Base-by-base conservation (phyloP, 768 basidiomycete species). In the Leccinum boreale region DNA sequence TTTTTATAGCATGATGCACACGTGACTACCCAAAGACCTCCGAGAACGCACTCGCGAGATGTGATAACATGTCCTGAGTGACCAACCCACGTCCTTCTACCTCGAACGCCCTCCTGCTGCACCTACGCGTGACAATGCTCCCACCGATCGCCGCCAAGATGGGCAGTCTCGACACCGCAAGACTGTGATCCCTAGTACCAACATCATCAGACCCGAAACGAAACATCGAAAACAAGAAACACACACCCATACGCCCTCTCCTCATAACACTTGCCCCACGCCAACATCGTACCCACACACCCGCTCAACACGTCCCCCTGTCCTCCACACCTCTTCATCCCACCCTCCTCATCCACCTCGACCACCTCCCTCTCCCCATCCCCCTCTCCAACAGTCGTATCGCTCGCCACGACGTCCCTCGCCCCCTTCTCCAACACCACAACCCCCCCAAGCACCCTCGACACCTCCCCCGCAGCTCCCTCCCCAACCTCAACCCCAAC, bases 251-350 rank as follows among this genome's bases (percentile, higher is more conserved):
- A 93, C 1, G 81, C 83, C 15, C 94, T 90, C 46, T 85, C 84
- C 67, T 95, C 93, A 70, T 91, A 98, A 65, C 91, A 93, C 70
- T 89, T 90, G 5, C 90, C 93, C 96, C 97, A 99, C 4, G 95
- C 95, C 64, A 98, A 77, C 70, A 97, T 84, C 2, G 93, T 84
- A 0, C 94, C 97, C 10, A 94, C 88, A 46, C 82, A 79, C 12
- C 97, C 97, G 65, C 88, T 90, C 55, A 98, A 71, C 36, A 99
- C 85, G 73, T 99, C 97, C 0, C 97, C 97, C 70, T 98, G 97
- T 1, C 97, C 97, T 12, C 97, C 96, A 65, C 93, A 95, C 55
- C 97, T 78, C 75, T 96, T 96, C 65, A 92, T 64, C 2, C 96
- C 94, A 2, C 97, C 97, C 54, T 83, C 75, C 0, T 79, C 74